Base-by-base conservation (phyloP, 2,329 filamentous ascomycete species). In the Aspergillus calidoustus region DNA sequence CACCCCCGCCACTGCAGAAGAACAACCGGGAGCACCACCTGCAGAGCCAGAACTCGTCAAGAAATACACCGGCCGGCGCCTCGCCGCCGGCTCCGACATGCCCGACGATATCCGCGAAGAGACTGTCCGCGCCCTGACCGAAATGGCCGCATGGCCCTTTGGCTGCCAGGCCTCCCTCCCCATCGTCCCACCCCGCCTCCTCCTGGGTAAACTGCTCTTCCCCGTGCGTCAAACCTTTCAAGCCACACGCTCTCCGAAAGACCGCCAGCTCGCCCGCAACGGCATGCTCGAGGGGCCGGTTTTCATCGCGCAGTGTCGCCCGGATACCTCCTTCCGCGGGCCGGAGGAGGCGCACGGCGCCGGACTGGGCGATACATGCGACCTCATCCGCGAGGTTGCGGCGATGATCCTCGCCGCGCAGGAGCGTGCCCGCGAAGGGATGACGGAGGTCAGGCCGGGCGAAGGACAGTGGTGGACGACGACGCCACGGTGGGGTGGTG, bases 391-490 rank as follows among this genome's bases (percentile, higher is more conserved):
- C 57, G 87, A 89, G 67, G 73, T 87, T 4, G 86, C 84, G 5
- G 83, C 80, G 1, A 76, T 88, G 72, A 74, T 89, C 15, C 76
- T 86, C 22, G 71, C 87, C 2, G 87, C 86, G 1, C 85, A 89
- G 71, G 86, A 89, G 71, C 80, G 87, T 43, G 79, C 80, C n/a
- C 79, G 86, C 55, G 81, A 88, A 68, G 86, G 84, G 0, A 78
- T 75, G 57, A 69, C 69, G 1, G 84, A 87, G 66, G 70, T 74
- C 53, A 80, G 74, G 55, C 80, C 83, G 3, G 84, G 85, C 1
- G 81, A 85, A 65, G 84, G 83, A 3, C 81, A 85, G 68, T 89
- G 87, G 86, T 89, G 85, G 84, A 84, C 85, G 3, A 81, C 76
- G 3, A 79, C 75, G 55, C 80, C 82, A 28, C 80, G 86, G 57